phyloP scores from a whole-genome alignment of 352 stramenopile species.

The Phytopythium kandeliae region DNA sequence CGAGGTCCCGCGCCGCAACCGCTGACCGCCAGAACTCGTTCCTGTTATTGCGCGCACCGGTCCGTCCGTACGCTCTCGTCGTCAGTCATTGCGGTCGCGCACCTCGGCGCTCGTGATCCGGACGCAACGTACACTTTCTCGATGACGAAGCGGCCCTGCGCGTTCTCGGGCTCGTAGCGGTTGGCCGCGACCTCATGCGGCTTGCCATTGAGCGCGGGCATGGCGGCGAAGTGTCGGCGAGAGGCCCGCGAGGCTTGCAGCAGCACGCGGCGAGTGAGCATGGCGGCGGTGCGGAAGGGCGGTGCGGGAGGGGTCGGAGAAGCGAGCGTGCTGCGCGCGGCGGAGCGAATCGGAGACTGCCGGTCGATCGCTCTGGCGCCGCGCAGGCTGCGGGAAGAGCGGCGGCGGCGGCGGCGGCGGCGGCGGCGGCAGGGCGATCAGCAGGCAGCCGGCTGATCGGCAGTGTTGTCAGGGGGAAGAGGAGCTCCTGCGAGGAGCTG shows the following conservation, averaged over 20 bases:
- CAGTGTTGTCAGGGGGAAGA: no score
- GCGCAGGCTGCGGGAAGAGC: no score
- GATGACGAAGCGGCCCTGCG: conserved; percentile 63
- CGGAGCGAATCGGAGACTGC: conserved; percentile 2
- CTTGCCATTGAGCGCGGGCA: conserved; percentile 16
- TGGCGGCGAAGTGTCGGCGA: conserved; percentile 41
- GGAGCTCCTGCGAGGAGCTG: no score
- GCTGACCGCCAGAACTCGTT: conserved; percentile 71
- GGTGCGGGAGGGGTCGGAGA: background rate
- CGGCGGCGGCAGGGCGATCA: no score
- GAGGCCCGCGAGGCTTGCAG: conserved; percentile 12
- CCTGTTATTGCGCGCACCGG: no score
- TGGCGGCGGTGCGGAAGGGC: conserved; percentile 4
- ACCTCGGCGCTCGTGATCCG: no score
- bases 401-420: no score
- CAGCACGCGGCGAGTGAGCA: conserved; percentile 24
- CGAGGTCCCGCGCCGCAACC: conserved; percentile 62
- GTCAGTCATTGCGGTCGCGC: no score
- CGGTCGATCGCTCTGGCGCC: no score
- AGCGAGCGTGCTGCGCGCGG: background rate
- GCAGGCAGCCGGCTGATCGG: no score
- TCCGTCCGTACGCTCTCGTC: no score
- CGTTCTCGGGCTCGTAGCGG: conserved; percentile 51
- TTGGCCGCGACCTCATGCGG: conserved; percentile 21
- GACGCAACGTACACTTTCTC: conserved; percentile 51